Base-by-base conservation (phyloP, 805 yeast species). In the Kuraishia ogatae region DNA sequence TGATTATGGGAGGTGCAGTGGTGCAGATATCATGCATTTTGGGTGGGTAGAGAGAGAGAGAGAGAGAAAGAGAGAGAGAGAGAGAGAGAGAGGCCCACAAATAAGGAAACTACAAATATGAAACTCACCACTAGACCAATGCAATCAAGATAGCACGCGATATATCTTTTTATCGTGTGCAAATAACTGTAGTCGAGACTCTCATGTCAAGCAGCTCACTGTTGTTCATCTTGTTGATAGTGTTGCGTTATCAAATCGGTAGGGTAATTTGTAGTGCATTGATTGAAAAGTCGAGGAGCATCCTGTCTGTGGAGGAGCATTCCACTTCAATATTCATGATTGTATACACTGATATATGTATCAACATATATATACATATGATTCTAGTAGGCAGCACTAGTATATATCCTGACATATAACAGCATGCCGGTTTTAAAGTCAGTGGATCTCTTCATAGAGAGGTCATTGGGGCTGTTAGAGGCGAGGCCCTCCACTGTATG, bases 401-500 rank as follows among this genome's bases (percentile, higher is more conserved):
- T 26, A 26, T 24, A 39, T 29, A 48, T 28, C 47, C 8, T 21
- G 17, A 6, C 23, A 47, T 22, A 26, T 7, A 46, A 17, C 51
- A 51, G 39, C 26, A 49, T 43, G 55, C 53, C 56, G n/a, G 51
- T 21, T 8, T n/a, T 50, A 3, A 53, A 50, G 21, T 50, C 57
- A n/a, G 47, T 57, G 11, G 57, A 57, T 39, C n/a, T 51, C 19
- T 57, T 53, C 48, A 52, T 57, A 24, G 57, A 55, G 29, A 53
- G 57, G 39, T 50, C 57, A 21, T 8, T 52, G 17, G 29, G 52
- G 17, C 48, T 57, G 22, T 20, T 54, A 13, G 57, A 57, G 50
- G 59, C 59, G 3, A 52, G 54, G 13, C 59, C 59, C 21, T 46
- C 52, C 11, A 53, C 57, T 19, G 57, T 55, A 50, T 35, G 57